Base-by-base conservation (phyloP, 208 protist genomes). In the Trypanosoma lewisi region DNA sequence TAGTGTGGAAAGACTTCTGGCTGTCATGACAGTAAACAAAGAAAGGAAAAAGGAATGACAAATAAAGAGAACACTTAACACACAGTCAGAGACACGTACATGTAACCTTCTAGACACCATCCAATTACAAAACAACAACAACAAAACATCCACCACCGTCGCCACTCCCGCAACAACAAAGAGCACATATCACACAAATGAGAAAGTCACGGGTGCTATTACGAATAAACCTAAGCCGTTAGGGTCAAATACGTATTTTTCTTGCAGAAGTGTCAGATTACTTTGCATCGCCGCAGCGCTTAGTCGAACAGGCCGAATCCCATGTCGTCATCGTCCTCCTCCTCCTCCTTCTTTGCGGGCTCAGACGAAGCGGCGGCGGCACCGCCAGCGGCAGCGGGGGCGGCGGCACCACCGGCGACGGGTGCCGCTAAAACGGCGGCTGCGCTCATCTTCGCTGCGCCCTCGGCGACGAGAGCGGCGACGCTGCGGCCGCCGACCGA, bases 231-330 rank as follows among this genome's bases (percentile, higher is more conserved):
- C n/a, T n/a, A n/a, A n/a, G n/a, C n/a, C n/a, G n/a, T n/a, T n/a
- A n/a, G n/a, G n/a, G n/a, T n/a, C n/a, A n/a, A n/a, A n/a, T n/a
- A n/a, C n/a, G n/a, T n/a, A n/a, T n/a, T n/a, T n/a, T n/a, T n/a
- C n/a, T n/a, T n/a, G n/a, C n/a, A n/a, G n/a, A n/a, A n/a, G n/a
- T n/a, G n/a, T n/a, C n/a, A n/a, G n/a, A n/a, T n/a, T n/a, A n/a
- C n/a, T n/a, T 12, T 17, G 28, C 19, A 50, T 7, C 21, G 21
- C 17, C n/a, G 19, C 11, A 50, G 21, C 37, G 12, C 59, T 82
- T 89, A 93, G 78, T 93, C 86, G 71, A 94, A 94, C 37, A 95
- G 83, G 78, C 88, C 91, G 57, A 96, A 91, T 73, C 86, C 87
- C 81, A 93, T 94, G 54, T 93, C 86, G 73, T 93, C 86, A 70